Base-by-base conservation (phyloP, 2,329 filamentous ascomycete genomes). In the Cytospora chrysosperma region DNA sequence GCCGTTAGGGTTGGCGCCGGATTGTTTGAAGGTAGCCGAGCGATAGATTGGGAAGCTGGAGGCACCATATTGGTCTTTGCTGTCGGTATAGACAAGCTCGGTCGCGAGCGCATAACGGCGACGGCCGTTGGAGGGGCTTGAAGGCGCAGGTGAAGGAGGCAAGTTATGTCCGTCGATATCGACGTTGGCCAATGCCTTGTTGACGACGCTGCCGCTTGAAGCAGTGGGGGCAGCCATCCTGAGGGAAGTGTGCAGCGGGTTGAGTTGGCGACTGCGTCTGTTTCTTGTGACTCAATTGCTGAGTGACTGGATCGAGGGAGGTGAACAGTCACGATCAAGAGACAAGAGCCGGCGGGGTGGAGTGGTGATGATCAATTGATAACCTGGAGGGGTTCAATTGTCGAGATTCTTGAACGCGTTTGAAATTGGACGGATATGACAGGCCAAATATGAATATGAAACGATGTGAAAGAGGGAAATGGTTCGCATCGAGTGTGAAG, bases 31-130 rank as follows among this genome's bases (percentile, higher is more conserved):
- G 43, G 95, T 99, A 56, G 95, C 96, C 56, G 92, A 96, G 84
- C 97, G 95, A 78, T 99, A 99, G 74, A 99, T 98, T 60, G 95
- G 95, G 71, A 96, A 89, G 76, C 93, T 98, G 70, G 92, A 97
- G 63, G 95, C 87, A 73, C 96, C 96, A 82, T 98, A 97, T 80
- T 99, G 95, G 77, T 99, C 95, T 78, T 89, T 95, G 75, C 90
- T 88, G 71, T 99, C 95, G 58, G 94, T 98, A 77, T 94, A 98
- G 65, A 99, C 95, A 67, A 99, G 82, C 79, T 99, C 95, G 5
- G 95, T 99, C 63, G 94, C 94, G 66, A 99, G 86, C 53, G 93
- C 93, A 78, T 98, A 99, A 70, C 92, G 91, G 52, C 83, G 79
- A 69, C 90, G 87, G 67, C 92, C 93, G 73, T 88, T 90, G 73